phyloP scores from a whole-genome alignment of 768 basidiomycete species.

The Pleurotus citrinopileatus region DNA sequence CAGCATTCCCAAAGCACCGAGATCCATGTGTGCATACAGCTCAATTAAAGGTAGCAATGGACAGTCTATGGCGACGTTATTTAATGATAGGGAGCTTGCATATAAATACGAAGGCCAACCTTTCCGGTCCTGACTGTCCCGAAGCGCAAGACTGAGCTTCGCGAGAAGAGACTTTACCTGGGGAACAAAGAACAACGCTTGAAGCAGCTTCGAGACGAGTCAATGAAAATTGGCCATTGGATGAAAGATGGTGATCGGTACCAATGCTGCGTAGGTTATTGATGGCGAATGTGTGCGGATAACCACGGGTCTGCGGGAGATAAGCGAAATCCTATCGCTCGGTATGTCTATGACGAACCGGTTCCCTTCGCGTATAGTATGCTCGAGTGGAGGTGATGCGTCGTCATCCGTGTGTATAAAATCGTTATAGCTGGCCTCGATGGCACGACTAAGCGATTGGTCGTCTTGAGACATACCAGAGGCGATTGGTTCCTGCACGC shows the following conservation, averaged over 20 bases:
- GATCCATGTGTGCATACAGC: conserved; percentile 67
- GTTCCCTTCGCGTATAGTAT: conserved; percentile 52
- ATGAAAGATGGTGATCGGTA: conserved; percentile 24
- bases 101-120: not conserved
- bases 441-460: conserved; percentile 63
- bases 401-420: conserved; percentile 50
- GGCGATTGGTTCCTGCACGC: conserved; percentile 27
- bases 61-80: conserved; percentile 31
- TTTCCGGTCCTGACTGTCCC: conserved; percentile 19
- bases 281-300: conserved; percentile 53
- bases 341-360: conserved; percentile 37
- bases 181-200: conserved; percentile 66
- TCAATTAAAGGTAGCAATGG: conserved; percentile 59
- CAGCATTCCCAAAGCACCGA: conserved; percentile 56
- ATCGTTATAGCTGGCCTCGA: conserved; percentile 50
- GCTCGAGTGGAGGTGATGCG: conserved; percentile 43
- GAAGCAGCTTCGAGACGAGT: conserved; percentile 34
- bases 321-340: not conserved
- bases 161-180: conserved; percentile 55
- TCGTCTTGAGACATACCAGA: conserved; percentile 49
- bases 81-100: not conserved
- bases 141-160: conserved; percentile 27
- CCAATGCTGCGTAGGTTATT: conserved; percentile 58
- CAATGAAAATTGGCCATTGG: not conserved
- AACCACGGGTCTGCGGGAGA: conserved; percentile 58